Evolutionary conservation across 441 rosid species (phyloP), one percentile per base, ranked within the genome.

Genomic region (Melastoma candidum): DNA sequence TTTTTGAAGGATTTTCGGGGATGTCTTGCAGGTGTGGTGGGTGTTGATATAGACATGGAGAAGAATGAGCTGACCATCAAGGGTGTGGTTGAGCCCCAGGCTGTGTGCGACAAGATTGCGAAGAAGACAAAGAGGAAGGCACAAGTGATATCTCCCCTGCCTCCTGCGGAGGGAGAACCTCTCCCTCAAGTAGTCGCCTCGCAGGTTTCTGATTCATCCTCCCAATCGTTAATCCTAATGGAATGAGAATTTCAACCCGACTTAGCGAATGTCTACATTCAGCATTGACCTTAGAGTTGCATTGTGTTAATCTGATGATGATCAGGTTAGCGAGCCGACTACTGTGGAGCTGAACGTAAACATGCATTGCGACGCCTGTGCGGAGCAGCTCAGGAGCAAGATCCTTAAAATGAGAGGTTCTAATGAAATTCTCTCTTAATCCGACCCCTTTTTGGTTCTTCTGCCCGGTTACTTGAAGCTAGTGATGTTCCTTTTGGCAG

Each of bases 391-490:
- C 9, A 82, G 65, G 74, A 82, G 54, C 67, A 87, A 77, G 74
- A 87, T 92, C 55, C 81, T 87, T 56, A 82, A 92, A 79, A 85
- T 92, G 96, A 82, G 84, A 83, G 98, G 96, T 87, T 70, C n/a
- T 8, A 3, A 49, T 12, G 26, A 50, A 24, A 50, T 50, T 5
- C 54, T 50, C 26, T 7, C 29, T 32, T n/a, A 26, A 11, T 12
- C 24, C 11, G 3, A 8, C 10, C 4, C 22, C 9, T 3, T 39
- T 39, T 12, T n/a, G 14, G 17, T 32, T 39, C 2, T 29, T 48
- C n/a, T 11, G 12, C 22, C 24, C 1, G 14, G 45, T 32, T 29
- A 51, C 2, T 1, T 22, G 7, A 8, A 53, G 12, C 11, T 4
- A 27, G 10, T 12, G 13, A 10, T 52, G 12, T 6, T 12, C 43